Percentiles rank a stretch among this genome's conserved stretches.
Evolutionary conservation across 2,329 filamentous ascomycete species (phyloP).

Genomic region (Dactylonectria estremocensis): DNA sequence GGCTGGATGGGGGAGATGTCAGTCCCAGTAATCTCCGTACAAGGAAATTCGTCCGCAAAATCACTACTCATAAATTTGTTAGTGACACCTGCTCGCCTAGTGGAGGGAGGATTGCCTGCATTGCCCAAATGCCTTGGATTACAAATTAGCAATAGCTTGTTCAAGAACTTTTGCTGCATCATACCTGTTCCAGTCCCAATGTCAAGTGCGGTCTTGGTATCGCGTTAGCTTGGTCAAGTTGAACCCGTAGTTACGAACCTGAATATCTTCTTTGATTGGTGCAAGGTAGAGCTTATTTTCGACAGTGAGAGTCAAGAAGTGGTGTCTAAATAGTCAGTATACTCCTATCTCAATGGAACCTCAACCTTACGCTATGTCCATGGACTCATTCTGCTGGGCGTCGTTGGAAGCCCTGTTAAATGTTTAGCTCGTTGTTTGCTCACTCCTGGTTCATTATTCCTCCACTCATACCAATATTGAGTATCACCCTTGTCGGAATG

Average conservation of each 20-base stretch:
- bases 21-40: constrained; percentile 59
- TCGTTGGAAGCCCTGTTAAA: too few relatives aligned
- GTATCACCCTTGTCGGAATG: too few relatives aligned
- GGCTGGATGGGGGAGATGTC: constrained; percentile 71
- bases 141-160: too few relatives aligned
- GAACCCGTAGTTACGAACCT: neutral
- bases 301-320: constrained; percentile 24
- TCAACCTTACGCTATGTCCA: too few relatives aligned
- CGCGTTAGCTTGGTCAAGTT: too few relatives aligned
- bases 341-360: too few relatives aligned
- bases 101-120: neutral
- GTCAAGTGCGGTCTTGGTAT: constrained; percentile 14
- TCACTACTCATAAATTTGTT: neutral
- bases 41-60: constrained; percentile 58
- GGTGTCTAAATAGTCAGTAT: constrained; percentile 21
- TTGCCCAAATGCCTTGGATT: constrained; percentile 20
- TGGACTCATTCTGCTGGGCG: too few relatives aligned
- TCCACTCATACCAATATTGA: too few relatives aligned
- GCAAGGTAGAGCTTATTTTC: constrained; percentile 27
- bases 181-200: constrained; percentile 35
- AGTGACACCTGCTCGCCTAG: too few relatives aligned
- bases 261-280: neutral
- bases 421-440: too few relatives aligned
- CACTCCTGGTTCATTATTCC: too few relatives aligned
- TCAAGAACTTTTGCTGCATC: too few relatives aligned